Conservation (phyloP, 2,329 filamentous ascomycete species). For the Fusarium dlaminii region DNA sequence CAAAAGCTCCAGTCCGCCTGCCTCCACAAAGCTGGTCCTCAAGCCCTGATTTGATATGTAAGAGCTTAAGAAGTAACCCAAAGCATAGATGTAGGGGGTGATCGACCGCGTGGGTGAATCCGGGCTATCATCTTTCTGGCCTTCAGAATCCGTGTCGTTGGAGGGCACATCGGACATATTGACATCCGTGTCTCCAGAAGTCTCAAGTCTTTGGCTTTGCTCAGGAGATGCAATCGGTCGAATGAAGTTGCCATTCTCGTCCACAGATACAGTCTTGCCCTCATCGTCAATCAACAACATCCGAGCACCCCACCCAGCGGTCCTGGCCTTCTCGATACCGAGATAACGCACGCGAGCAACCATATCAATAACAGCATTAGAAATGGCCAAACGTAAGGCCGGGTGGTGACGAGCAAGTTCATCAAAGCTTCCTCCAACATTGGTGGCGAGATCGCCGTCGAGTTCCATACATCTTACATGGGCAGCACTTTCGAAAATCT, state of each 20-base stretch:
- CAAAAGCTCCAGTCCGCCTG: slow-evolving; percentile 83
- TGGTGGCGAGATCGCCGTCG: slow-evolving; percentile 74
- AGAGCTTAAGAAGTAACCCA: slow-evolving; percentile 77
- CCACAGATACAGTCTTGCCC: slow-evolving; percentile 61
- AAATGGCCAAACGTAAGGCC: slow-evolving; percentile 79
- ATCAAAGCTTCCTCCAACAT: slow-evolving; percentile 87
- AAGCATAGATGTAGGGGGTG: slow-evolving; percentile 77
- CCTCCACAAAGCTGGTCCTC: slow-evolving; percentile 77
- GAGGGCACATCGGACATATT: slow-evolving; percentile 69
- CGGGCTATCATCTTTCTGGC: slow-evolving; percentile 22
- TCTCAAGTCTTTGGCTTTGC: slow-evolving; percentile 53
- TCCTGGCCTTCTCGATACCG: slow-evolving; percentile 74
- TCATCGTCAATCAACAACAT: slow-evolving; percentile 71
- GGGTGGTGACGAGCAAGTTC: slow-evolving; percentile 96
- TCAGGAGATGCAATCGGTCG: slow-evolving; percentile 39
- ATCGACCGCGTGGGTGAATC: slow-evolving; percentile 53
- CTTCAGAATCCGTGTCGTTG: slow-evolving; percentile 20
- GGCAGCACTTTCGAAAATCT: slow-evolving; percentile 93
- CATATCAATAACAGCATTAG: slow-evolving; percentile 89
- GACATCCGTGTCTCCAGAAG: slow-evolving; percentile 60
- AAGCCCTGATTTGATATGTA: slow-evolving; percentile 80
- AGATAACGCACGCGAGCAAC: slow-evolving; percentile 81
- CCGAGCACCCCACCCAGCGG: slow-evolving; percentile 79
- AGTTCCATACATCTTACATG: slow-evolving; percentile 86
- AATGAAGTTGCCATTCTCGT: slow-evolving; percentile 60